Evolutionary conservation across 805 yeast species (phyloP).

Genomic region (Ogataea thermomethanolica): DNA sequence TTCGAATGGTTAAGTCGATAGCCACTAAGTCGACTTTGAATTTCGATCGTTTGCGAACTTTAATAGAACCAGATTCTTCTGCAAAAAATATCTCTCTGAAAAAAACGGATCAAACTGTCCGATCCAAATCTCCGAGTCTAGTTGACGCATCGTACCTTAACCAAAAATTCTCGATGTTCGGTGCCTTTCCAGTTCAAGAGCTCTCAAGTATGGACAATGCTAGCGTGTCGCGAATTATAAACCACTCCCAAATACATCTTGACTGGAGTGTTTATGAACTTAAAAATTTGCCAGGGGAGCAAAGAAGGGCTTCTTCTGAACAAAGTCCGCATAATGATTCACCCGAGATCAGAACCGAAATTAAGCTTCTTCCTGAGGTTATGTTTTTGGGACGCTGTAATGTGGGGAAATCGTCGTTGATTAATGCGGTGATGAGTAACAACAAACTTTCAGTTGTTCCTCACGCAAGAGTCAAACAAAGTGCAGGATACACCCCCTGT

Average conservation of each 20-base stretch:
- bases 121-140: not conserved
- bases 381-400: constrained; percentile 77
- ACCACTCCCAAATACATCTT: constrained; percentile 40
- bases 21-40: too few relatives aligned
- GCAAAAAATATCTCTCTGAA: too few relatives aligned
- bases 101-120: too few relatives aligned
- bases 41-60: too few relatives aligned
- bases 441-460: constrained; percentile 26
- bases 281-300: constrained; percentile 55
- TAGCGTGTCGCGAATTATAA: constrained; percentile 40
- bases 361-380: constrained; percentile 61
- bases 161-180: constrained; percentile 11
- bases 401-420: constrained; percentile 79
- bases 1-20: too few relatives aligned
- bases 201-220: constrained; percentile 9
- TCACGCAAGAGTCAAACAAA: constrained; percentile 42
- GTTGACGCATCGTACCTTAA: constrained; percentile 24
- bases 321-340: not conserved
- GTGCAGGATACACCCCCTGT: constrained; percentile 49
- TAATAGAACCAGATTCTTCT: too few relatives aligned
- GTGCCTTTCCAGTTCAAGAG: constrained; percentile 7
- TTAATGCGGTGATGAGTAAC: constrained; percentile 55
- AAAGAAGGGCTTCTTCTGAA: constrained; percentile 16
- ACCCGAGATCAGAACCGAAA: constrained; percentile 3
- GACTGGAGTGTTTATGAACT: constrained; percentile 62